These are phyloP conservation scores for Sequoiadendron giganteum DNA, from an alignment of 75 land plant species.

Conservation along the genomic window DNA sequence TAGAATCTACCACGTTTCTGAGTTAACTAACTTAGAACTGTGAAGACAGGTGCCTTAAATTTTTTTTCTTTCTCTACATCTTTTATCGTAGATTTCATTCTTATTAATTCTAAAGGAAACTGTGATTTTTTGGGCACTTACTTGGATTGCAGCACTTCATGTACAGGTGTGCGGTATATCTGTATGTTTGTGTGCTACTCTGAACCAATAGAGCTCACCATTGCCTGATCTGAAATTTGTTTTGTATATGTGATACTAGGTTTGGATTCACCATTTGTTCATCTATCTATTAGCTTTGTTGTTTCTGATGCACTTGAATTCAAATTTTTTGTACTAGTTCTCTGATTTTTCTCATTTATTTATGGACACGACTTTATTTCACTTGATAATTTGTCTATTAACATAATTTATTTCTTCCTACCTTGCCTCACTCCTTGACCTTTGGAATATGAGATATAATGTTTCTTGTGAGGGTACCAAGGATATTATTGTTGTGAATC, in stretches of 20 bases:
- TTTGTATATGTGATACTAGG: not conserved
- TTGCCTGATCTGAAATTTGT: not conserved
- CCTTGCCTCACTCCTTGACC: not conserved
- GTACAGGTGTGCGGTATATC: not conserved
- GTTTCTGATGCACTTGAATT: too few relatives aligned
- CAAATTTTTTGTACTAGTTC: too few relatives aligned
- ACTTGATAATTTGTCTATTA: not conserved
- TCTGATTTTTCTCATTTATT: too few relatives aligned
- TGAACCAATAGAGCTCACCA: too few relatives aligned
- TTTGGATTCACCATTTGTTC: too few relatives aligned
- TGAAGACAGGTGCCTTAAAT: not conserved
- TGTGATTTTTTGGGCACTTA: too few relatives aligned
- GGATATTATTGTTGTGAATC: not conserved
- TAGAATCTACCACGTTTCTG: not conserved
- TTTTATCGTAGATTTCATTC: not conserved
- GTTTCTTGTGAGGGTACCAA: not conserved
- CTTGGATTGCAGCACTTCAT: not conserved
- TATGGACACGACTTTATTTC: not conserved
- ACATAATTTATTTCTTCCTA: not conserved
- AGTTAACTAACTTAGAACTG: not conserved
- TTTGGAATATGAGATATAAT: not conserved
- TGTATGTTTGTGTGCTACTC: not conserved
- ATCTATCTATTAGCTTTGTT: not conserved
- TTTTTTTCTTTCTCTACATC: not conserved
- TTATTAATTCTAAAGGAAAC: not conserved